A percentile compares a stretch with the other conserved stretches of the same genome.
These are phyloP conservation scores for Sophora flavescens DNA, from an alignment of 306 rosid species.

Conservation along the genomic window DNA sequence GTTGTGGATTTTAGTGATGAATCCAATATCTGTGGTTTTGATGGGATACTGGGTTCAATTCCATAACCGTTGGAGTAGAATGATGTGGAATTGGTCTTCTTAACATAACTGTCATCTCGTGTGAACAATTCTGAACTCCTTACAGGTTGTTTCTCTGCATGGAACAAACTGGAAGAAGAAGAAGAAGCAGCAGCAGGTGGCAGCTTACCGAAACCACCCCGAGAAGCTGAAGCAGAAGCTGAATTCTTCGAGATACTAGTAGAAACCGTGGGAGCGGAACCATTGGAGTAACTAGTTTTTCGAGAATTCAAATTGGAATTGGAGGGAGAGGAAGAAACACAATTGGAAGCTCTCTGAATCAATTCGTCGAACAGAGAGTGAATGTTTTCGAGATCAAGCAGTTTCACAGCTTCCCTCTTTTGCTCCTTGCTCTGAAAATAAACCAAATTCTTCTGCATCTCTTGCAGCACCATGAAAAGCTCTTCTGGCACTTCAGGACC, in stretches of 20 bases:
- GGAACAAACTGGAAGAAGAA: slow-evolving; percentile 49
- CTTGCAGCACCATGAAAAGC: slow-evolving; percentile 72
- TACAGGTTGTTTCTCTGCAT: slow-evolving; percentile 46
- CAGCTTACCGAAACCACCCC: slow-evolving; percentile 37
- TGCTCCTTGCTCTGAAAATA: slow-evolving; percentile 67
- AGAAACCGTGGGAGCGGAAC: slow-evolving; percentile 46
- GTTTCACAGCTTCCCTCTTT: slow-evolving; percentile 70
- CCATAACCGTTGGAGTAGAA: slow-evolving; percentile 62
- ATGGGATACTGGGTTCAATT: slow-evolving; percentile 54
- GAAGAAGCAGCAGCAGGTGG: slow-evolving; percentile 42
- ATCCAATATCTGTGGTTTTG: slow-evolving; percentile 64
- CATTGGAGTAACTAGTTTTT: slow-evolving; percentile 34
- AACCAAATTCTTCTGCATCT: slow-evolving; percentile 73
- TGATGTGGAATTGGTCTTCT: slow-evolving; percentile 56
- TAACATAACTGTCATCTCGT: slow-evolving; percentile 80
- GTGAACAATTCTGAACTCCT: slow-evolving; percentile 54
- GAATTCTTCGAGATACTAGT: slow-evolving; percentile 20
- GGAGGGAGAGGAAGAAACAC: slow-evolving; percentile 61
- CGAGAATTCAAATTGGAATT: slow-evolving; percentile 26
- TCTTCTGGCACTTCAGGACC: slow-evolving; percentile 69
- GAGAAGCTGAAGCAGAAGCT: slow-evolving; percentile 50
- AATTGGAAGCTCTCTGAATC: slow-evolving; percentile 83
- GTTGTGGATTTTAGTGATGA: slow-evolving; percentile 62
- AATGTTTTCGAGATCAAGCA: slow-evolving; percentile 77
- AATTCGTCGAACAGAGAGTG: slow-evolving; percentile 74